Percentiles rank a stretch among this genome's conserved stretches.
phyloP scores from a whole-genome alignment of 768 basidiomycete genomes.

The Tulasnella sp. region DNA sequence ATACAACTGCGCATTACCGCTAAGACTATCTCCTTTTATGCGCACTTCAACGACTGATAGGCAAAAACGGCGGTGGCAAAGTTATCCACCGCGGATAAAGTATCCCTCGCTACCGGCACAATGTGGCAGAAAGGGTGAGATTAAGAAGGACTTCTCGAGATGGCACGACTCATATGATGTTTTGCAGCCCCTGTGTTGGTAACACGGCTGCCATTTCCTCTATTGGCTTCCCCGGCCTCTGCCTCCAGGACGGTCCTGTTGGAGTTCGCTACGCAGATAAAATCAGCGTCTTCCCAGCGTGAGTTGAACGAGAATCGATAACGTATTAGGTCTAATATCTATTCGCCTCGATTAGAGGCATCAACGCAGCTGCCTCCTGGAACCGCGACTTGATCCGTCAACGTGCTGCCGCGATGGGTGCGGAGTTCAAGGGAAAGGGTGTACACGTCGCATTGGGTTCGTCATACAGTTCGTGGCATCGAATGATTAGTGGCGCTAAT shows the following conservation, averaged over 20 bases:
- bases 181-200: slow-evolving; percentile 41
- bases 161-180: background rate
- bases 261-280: slow-evolving; percentile 51
- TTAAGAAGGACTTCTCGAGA: slow-evolving; percentile 26
- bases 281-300: slow-evolving; percentile 51
- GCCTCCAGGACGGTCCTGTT: slow-evolving; percentile 50
- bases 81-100: slow-evolving; percentile 55
- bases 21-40: background rate
- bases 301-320: slow-evolving; percentile 29
- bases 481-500: background rate
- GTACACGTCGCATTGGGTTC: slow-evolving; percentile 42
- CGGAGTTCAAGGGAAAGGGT: slow-evolving; percentile 60
- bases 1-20: too few relatives aligned
- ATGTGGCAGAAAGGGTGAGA: slow-evolving; percentile 21
- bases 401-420: slow-evolving; percentile 55
- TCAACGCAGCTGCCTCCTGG: slow-evolving; percentile 54
- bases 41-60: slow-evolving; percentile 35
- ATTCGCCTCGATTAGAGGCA: slow-evolving; percentile 39
- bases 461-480: background rate
- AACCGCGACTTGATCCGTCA: slow-evolving; percentile 55
- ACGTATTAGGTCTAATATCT: background rate
- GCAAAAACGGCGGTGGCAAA: slow-evolving; percentile 50
- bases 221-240: slow-evolving; percentile 49
- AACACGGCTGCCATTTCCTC: slow-evolving; percentile 50
- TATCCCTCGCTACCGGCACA: slow-evolving; percentile 53